Percentiles rank a stretch among this genome's conserved stretches.
These are phyloP conservation scores for Gamsiella multidivaricata DNA, from an alignment of 192 early-diverging fungal genomes.

Conservation along the genomic window DNA sequence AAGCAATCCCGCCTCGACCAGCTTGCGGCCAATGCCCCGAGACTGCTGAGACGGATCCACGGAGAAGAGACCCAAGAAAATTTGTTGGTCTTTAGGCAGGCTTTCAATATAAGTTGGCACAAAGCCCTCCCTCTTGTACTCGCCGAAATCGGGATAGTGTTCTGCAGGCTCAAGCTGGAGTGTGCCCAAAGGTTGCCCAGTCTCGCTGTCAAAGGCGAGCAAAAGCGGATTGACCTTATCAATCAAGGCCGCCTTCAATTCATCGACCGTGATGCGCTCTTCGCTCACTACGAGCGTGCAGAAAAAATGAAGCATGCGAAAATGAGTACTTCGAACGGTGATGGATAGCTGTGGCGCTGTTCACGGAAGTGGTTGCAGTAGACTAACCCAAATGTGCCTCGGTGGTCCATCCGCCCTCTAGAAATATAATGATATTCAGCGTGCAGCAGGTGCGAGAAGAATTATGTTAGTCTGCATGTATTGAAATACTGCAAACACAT, in stretches of 20 bases:
- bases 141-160: slow-evolving; percentile 38
- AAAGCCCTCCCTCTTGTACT: slow-evolving; percentile 36
- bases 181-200: slow-evolving; percentile 56
- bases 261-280: slow-evolving; percentile 50
- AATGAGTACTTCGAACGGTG: neutral
- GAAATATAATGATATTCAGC: too few relatives aligned
- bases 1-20: slow-evolving; percentile 49
- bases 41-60: slow-evolving; percentile 60
- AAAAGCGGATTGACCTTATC: slow-evolving; percentile 54
- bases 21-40: slow-evolving; percentile 60
- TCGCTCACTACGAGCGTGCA: slow-evolving; percentile 39
- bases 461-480: too few relatives aligned
- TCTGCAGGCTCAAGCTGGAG: slow-evolving; percentile 56
- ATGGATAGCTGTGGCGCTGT: too few relatives aligned
- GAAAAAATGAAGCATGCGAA: neutral
- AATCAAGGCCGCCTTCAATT: slow-evolving; percentile 34
- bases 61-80: slow-evolving; percentile 60
- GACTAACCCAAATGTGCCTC: slow-evolving; percentile 54
- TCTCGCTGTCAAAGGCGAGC: slow-evolving; percentile 53
- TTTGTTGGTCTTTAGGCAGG: slow-evolving; percentile 42
- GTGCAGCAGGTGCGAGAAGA: neutral
- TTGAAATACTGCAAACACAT: too few relatives aligned
- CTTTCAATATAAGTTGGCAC: slow-evolving; percentile 10
- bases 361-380: too few relatives aligned
- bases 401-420: slow-evolving; percentile 64